Base-by-base conservation (phyloP, 139 green algal genomes). In the Microglena sp. region DNA sequence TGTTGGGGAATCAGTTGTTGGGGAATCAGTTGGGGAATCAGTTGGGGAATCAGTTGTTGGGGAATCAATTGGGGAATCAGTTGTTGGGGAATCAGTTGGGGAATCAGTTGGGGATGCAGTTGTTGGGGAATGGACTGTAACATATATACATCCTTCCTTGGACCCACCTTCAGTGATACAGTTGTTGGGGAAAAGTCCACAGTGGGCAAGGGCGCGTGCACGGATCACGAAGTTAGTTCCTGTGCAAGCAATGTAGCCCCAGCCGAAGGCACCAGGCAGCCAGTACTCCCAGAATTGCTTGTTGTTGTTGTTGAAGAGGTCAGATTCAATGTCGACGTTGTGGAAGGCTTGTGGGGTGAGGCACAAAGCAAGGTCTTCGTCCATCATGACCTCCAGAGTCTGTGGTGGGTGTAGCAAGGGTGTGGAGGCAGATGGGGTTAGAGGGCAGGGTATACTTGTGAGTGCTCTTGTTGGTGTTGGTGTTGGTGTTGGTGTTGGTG, bases 231-330 rank as follows among this genome's bases (percentile, higher is more conserved):
- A 92, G 74, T 87, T 87, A 54, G 81, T 87, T n/a, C 71, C 76
- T 27, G 74, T 80, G 35, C 74, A 80, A 5, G 68, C 70, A 36
- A 82, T 70, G 60, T 76, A 82, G 40, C 65, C 65, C 65, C 65
- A 71, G 2, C 55, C 55, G 28, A 71, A 71, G 5, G 65, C 65
- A 1, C 65, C 65, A n/a, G 65, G 65, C 54, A 71, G 65, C 74
- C 72, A 75, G 44, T 74, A 80, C 68, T 80, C 74, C 73, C 73
- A 80, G 68, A 80, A 80, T n/a, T 91, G 84, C 18, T 87, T 75
- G 67, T 93, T 93, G 72, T 82, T 84, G 73, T 91, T 85, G 76
- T 93, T 93, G 83, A 93, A 93, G 66, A 93, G 85, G 76, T 93
- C 84, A 18, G 66, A 73, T 54, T 77, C 69, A 22, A 78, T 66